Conservation (phyloP, 2,329 filamentous ascomycete genomes). For the Fonsecaea monophora region DNA sequence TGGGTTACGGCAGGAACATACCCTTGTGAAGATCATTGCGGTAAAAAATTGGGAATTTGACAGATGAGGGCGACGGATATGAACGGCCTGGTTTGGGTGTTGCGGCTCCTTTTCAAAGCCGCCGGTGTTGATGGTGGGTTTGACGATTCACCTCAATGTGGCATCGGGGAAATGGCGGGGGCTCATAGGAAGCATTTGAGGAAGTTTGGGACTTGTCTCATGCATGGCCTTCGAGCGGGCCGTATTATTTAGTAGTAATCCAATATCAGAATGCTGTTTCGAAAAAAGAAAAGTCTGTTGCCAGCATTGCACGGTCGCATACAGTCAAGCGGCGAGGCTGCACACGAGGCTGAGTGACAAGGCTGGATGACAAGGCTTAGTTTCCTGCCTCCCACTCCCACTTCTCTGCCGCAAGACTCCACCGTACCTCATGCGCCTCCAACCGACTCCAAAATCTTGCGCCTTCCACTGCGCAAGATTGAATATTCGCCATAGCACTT, state of each 20-base stretch:
- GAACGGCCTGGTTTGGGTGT: not conserved
- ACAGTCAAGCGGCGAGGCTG: not conserved
- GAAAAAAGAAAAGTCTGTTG: not conserved
- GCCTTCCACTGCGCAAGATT: not conserved
- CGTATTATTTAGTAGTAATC: not conserved
- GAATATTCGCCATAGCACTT: not conserved
- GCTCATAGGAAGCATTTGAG: no score
- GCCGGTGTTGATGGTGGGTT: no score
- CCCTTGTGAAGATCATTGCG: not conserved
- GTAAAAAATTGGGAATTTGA: not conserved
- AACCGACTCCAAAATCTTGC: not conserved
- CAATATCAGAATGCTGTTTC: not conserved
- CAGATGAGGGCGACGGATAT: not conserved
- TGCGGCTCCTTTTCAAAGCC: not conserved
- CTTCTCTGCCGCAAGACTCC: not conserved
- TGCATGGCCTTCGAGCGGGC: not conserved
- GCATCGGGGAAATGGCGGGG: no score
- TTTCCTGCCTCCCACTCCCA: no score
- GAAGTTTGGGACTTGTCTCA: not conserved
- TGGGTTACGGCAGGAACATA: slow-evolving; percentile 3
- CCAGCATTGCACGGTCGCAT: not conserved
- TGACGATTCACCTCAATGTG: no score
- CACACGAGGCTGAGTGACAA: not conserved
- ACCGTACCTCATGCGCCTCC: slow-evolving; percentile 6
- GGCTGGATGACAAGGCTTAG: not conserved